phyloP scores from a whole-genome alignment of 139 green algal genomes.

The Chlorella sp. region DNA sequence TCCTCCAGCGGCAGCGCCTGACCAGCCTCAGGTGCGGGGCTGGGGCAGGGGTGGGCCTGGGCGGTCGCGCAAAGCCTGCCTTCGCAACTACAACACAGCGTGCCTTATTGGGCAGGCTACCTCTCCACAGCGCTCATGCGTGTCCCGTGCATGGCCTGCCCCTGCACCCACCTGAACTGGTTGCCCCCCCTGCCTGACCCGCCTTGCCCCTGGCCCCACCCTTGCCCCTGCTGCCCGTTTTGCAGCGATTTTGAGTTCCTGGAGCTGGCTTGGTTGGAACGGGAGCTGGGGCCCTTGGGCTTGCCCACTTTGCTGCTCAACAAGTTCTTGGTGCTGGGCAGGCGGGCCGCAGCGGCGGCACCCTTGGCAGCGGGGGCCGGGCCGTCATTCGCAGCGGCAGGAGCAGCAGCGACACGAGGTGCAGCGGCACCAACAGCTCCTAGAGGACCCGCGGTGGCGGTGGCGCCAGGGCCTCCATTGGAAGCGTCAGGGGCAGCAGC shows the following conservation, averaged over 20 bases:
- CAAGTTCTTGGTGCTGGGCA: slow-evolving; percentile 9
- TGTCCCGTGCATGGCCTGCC: too few species aligned
- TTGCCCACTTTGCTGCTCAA: slow-evolving; percentile 3
- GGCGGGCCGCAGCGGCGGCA: background rate
- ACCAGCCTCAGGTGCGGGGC: slow-evolving; percentile 15
- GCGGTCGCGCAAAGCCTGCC: background rate
- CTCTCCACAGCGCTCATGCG: too few species aligned
- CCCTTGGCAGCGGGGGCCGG: background rate
- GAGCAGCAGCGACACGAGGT: background rate
- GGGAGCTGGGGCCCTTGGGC: background rate
- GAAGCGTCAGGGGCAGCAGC: background rate
- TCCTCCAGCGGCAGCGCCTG: slow-evolving; percentile 20
- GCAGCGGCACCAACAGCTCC: background rate
- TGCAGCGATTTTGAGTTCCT: slow-evolving; percentile 31
- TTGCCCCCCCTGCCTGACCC: too few species aligned
- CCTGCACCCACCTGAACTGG: too few species aligned
- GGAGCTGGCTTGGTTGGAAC: slow-evolving; percentile 5
- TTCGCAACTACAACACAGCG: background rate
- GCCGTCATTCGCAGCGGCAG: background rate
- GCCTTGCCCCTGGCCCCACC: background rate
- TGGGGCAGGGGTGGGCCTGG: background rate
- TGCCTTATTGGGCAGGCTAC: background rate
- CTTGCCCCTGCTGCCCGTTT: background rate
- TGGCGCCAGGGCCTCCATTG: background rate
- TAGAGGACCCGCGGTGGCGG: background rate